Percentiles rank a stretch among this genome's conserved stretches.
phyloP scores from a whole-genome alignment of 306 rosid species.

The Prunus armeniaca region DNA sequence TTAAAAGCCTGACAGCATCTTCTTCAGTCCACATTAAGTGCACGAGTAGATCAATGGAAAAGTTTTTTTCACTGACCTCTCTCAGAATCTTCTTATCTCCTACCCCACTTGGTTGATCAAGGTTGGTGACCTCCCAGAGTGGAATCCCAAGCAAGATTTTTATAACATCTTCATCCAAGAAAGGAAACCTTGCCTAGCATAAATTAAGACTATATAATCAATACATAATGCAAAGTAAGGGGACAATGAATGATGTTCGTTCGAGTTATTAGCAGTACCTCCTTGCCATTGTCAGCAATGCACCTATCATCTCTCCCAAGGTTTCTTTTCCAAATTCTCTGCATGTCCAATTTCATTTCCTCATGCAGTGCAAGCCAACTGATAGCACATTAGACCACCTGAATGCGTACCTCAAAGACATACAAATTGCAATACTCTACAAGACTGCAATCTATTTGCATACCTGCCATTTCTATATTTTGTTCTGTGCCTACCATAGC shows the following conservation, averaged over 20 bases:
- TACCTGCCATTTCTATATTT: slow-evolving; percentile 81
- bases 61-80: slow-evolving; percentile 49
- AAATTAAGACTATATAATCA: slow-evolving; percentile 10
- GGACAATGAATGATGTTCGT: slow-evolving; percentile 2
- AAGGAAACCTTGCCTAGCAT: slow-evolving; percentile 85
- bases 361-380: slow-evolving; percentile 81
- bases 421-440: neutral
- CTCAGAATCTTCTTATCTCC: slow-evolving; percentile 94
- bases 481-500: slow-evolving; percentile 95
- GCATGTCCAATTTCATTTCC: slow-evolving; percentile 97
- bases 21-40: neutral
- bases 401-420: slow-evolving; percentile 14
- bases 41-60: neutral
- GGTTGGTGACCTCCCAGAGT: slow-evolving; percentile 87
- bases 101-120: slow-evolving; percentile 78
- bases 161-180: slow-evolving; percentile 93
- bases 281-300: slow-evolving; percentile 91
- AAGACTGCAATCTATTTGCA: slow-evolving; percentile 6
- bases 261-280: slow-evolving; percentile 51
- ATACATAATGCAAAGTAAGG: neutral
- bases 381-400: slow-evolving; percentile 25
- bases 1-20: neutral
- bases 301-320: slow-evolving; percentile 96
- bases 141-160: slow-evolving; percentile 62
- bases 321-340: slow-evolving; percentile 98